Evolutionary conservation across 129 eudicot genomes (phyloP).

Genomic region (Chrysanthemum seticuspe): DNA sequence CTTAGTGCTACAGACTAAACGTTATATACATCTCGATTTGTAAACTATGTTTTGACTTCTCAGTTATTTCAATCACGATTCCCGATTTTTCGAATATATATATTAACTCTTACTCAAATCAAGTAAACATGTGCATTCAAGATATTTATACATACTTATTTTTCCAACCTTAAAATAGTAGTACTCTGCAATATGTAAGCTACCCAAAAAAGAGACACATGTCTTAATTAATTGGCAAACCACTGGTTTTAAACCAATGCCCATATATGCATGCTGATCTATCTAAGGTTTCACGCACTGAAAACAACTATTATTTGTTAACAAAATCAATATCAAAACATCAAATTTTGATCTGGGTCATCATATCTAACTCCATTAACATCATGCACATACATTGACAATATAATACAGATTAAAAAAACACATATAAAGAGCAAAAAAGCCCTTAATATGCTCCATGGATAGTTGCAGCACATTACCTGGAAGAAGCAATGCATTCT

Average conservation of each 20-base stretch:
- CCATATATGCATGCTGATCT: constrained; percentile 11
- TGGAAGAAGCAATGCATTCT: neutral
- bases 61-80: too few species aligned
- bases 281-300: neutral
- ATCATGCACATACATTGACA: constrained; percentile 12
- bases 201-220: neutral
- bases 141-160: neutral
- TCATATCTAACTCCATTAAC: neutral
- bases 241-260: too few species aligned
- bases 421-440: neutral
- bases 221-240: constrained; percentile 13
- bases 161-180: constrained; percentile 22
- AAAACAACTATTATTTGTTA: constrained; percentile 19
- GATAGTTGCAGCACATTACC: too few species aligned
- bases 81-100: too few species aligned
- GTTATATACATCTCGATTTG: neutral
- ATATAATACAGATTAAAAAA: neutral
- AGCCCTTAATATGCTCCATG: neutral
- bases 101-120: too few species aligned
- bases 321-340: too few species aligned
- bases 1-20: too few species aligned
- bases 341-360: neutral
- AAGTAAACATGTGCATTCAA: too few species aligned
- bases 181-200: neutral
- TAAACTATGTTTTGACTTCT: neutral